Percentiles rank a stretch among this genome's conserved stretches.
Conservation (phyloP, 1,284 basidiomycete species). For the Waitea zeae region DNA sequence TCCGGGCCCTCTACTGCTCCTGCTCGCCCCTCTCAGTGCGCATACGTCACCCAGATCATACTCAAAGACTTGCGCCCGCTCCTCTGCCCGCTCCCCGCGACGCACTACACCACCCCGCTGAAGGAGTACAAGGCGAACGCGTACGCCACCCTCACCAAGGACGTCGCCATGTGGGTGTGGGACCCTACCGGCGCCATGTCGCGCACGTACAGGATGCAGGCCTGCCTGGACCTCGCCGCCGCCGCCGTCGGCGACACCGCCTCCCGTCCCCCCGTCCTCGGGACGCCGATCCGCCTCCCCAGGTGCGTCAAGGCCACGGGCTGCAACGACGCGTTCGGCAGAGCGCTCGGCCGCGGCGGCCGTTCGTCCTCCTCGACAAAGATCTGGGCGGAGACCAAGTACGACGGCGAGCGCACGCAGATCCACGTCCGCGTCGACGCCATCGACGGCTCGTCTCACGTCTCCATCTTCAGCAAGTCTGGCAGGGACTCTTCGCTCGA, state of each 20-base stretch:
- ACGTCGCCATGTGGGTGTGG: conserved; percentile 58
- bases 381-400: conserved; percentile 79
- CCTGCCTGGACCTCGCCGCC: conserved; percentile 42
- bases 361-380: conserved; percentile 12
- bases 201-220: conserved; percentile 32
- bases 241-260: too few species aligned
- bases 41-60: conserved; percentile 66
- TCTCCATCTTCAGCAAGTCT: conserved; percentile 77
- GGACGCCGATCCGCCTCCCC: too few species aligned
- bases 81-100: conserved; percentile 41
- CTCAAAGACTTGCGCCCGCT: conserved; percentile 70
- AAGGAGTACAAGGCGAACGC: conserved; percentile 35
- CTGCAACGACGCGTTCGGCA: conserved; percentile 33
- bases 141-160: conserved; percentile 34
- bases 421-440: conserved; percentile 53
- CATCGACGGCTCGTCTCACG: conserved; percentile 19
- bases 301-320: conserved; percentile 61
- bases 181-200: conserved; percentile 38
- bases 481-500: conserved; percentile 66
- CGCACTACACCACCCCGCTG: conserved; percentile 29
- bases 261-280: too few species aligned
- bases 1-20: conserved; percentile 32
- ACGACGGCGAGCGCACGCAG: conserved; percentile 81
- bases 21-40: conserved; percentile 37
- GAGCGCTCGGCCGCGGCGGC: too few species aligned